These are phyloP conservation scores for Venturiaceae sp. DNA, from an alignment of 2,329 filamentous ascomycete genomes.

Conservation along the genomic window DNA sequence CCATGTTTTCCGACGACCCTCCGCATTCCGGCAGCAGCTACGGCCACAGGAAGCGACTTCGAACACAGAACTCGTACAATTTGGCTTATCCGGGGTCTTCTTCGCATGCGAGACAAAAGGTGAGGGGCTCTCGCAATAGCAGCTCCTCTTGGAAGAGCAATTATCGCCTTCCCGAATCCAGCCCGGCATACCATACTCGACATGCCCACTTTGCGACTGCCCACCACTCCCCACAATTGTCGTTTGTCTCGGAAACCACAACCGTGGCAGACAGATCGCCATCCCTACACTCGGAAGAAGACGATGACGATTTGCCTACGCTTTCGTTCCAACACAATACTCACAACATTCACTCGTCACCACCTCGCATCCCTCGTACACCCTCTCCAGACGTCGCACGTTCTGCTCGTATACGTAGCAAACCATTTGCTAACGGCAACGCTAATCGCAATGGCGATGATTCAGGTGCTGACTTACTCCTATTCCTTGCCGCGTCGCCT, in stretches of 20 bases:
- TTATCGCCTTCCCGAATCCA: slow-evolving; percentile 64
- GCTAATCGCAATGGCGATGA: slow-evolving; percentile 56
- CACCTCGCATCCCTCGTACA: slow-evolving; percentile 47
- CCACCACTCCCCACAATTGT: slow-evolving; percentile 64
- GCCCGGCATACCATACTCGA: slow-evolving; percentile 5
- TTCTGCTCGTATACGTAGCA: slow-evolving; percentile 29
- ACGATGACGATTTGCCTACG: slow-evolving; percentile 69
- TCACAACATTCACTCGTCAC: slow-evolving; percentile 62
- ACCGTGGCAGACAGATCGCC: slow-evolving; percentile 54
- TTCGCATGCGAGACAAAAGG: slow-evolving; percentile 59
- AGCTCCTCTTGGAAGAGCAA: slow-evolving; percentile 62
- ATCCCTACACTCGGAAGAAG: slow-evolving; percentile 61
- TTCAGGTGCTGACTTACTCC: slow-evolving; percentile 72
- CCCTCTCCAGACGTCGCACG: slow-evolving; percentile 28
- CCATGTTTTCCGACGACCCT: slow-evolving; percentile 75
- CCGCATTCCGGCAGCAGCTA: slow-evolving; percentile 56
- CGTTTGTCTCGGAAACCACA: slow-evolving; percentile 66
- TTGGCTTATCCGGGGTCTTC: slow-evolving; percentile 27
- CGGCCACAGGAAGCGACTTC: slow-evolving; percentile 18
- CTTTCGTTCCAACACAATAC: slow-evolving; percentile 58
- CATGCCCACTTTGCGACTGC: slow-evolving; percentile 32
- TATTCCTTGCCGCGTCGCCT: slow-evolving; percentile 85
- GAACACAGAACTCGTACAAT: slow-evolving; percentile 19
- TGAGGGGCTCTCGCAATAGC: slow-evolving; percentile 45
- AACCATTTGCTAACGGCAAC: slow-evolving; percentile 28